Evolutionary conservation across 1,139 yeast species (phyloP), one percentile per base, ranked within the genome.

Genomic region (Zygosaccharomyces sapae): DNA sequence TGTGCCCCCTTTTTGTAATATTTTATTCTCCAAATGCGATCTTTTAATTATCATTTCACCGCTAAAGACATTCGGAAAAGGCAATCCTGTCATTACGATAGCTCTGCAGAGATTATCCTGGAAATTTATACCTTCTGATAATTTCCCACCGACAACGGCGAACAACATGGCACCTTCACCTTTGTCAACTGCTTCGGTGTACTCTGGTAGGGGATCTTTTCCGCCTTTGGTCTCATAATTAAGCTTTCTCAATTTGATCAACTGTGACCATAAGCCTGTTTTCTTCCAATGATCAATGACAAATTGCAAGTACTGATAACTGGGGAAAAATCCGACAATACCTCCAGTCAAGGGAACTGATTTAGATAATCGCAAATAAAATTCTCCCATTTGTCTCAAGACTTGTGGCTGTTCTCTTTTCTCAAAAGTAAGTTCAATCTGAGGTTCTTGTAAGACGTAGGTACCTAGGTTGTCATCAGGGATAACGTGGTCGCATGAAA

Each of bases 121-220:
- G 63, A 92, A 90, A 62, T 90, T 90, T 44, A 90, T 92, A 5
- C 98, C 98, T 65, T 90, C 98, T 0, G 96, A 87, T 71, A 92
- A 73, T 59, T 85, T 85, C 0, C 97, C 98, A 1, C 97, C 97
- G 12, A 92, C 96, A 0, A 92, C 96, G 0, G 96, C 82, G 27
- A 90, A 72, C 4, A 92, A 66, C 1, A 86, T 58, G 0, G 95
- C 92, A 0, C 95, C 94, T 4, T 61, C 47, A 0, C 55, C 54
- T 4, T 51, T 41, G 0, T 54, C 42, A 3, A 74, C 71, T 1
- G 66, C 56, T 0, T 67, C 58, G 0, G 82, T 67, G 58, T 84
- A 92, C 1, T 74, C 75, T 0, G 63, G 53, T 13, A 90, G 66
- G 0, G 78, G 69, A 27, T 67, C 62, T 1, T 75, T 80, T 1